A percentile compares a stretch with the other conserved stretches of the same genome.
Evolutionary conservation across 2,329 filamentous ascomycete genomes (phyloP).

Genomic region (Trichoderma citrinoviride): DNA sequence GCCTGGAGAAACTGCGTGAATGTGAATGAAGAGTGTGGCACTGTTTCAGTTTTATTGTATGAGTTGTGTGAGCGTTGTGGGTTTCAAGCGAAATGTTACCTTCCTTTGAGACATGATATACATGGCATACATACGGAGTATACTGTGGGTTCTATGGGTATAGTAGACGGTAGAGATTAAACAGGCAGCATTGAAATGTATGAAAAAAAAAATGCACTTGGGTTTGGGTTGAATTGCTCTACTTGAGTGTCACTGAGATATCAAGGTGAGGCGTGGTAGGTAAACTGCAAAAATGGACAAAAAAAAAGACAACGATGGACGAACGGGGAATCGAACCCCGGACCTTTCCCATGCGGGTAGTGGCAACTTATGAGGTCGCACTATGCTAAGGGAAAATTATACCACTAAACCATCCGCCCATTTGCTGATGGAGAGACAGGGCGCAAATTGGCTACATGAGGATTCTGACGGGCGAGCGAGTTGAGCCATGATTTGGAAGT

Average conservation of each 20-base stretch:
- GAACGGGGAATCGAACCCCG: slow-evolving; percentile 25
- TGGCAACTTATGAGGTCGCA: slow-evolving; percentile 7
- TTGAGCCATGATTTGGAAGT: neutral
- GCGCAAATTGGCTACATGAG: neutral
- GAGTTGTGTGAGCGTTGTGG: too few species aligned
- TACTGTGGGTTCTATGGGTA: neutral
- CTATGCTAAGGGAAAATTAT: slow-evolving; percentile 27
- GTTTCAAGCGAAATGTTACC: neutral
- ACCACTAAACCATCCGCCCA: slow-evolving; percentile 29
- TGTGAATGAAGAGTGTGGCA: too few species aligned
- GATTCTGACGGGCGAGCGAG: neutral
- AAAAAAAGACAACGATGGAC: slow-evolving; percentile 20
- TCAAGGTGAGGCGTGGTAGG: neutral
- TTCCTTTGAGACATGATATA: neutral
- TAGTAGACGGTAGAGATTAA: neutral
- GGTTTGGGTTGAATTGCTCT: too few species aligned
- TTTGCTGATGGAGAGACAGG: neutral
- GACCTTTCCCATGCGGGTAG: slow-evolving; percentile 22
- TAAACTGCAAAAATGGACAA: neutral
- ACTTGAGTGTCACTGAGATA: neutral
- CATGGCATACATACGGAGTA: neutral
- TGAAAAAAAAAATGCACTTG: neutral
- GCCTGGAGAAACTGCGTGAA: neutral
- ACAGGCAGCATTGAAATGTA: neutral
- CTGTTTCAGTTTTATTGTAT: too few species aligned